Evolutionary conservation across 164 flowering plant genomes (phyloP), one percentile per base, ranked within the genome.

Genomic region (Magnolia kwangsiensis): DNA sequence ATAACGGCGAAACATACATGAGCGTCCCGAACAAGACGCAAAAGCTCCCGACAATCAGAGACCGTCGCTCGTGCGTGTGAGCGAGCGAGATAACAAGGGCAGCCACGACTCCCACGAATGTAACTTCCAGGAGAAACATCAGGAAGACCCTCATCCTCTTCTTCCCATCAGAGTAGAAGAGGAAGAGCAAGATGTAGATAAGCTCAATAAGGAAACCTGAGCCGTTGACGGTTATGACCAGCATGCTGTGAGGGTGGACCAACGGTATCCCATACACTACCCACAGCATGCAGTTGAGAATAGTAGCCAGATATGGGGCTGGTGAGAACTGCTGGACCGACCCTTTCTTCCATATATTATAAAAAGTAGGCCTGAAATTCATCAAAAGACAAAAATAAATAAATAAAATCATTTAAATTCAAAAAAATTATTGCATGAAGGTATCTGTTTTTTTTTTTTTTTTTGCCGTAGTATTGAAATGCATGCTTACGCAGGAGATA

Each of bases 241-340:
- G 80, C 45, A 79, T 82, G 88, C 92, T 89, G 61, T 90, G 72
- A 0, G 93, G 94, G 80, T 85, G 88, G 69, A 95, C 92, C 76
- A 89, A 7, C 2, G 98, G 98, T 3, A 95, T 78, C 0, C 95
- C 98, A 77, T 95, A 93, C 51, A 90, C 71, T 10, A 88, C 83
- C 97, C 98, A 95, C 0, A 92, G 81, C 89, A 91, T 82, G 87
- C 93, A 91, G 78, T 90, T 92, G 10, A 89, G 61, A 8, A 95
- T 85, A 4, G 93, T 87, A 7, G 90, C 95, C 1, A 95, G 79
- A 80, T 95, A 93, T 59, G 97, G 96, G 1, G 72, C 82, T 45
- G 94, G 76, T 49, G 97, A 93, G 91, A 82, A 93, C 51, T 89
- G 90, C 77, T 90, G 96, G 75, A 93, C 97, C 29, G 97, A 84